Evolutionary conservation across 257 asterid genomes (phyloP).

Genomic region (Gentiana dahurica): DNA sequence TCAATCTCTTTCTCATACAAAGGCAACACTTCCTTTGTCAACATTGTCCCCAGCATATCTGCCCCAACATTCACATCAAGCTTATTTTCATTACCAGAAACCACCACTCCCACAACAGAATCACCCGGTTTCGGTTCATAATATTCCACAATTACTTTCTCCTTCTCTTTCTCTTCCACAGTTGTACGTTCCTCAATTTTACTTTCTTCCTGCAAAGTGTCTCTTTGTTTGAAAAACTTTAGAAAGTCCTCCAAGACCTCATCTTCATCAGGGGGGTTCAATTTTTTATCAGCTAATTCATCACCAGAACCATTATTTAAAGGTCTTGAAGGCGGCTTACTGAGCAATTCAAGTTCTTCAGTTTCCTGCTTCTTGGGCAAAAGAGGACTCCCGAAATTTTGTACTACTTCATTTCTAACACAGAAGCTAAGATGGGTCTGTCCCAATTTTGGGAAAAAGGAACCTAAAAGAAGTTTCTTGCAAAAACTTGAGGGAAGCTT

Average conservation of each 20-base stretch:
- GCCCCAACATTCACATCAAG: conserved; percentile 92
- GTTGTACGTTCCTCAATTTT: conserved; percentile 10
- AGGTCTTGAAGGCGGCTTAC: conserved; percentile 63
- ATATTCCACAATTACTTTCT: conserved; percentile 52
- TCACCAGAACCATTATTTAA: conserved; percentile 13
- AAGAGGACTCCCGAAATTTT: conserved; percentile 31
- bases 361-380: conserved; percentile 23
- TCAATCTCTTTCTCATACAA: conserved; percentile 78
- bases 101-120: conserved; percentile 85
- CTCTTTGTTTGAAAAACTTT: conserved; percentile 45
- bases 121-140: conserved; percentile 84
- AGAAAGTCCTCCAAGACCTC: conserved; percentile 67
- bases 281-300: conserved; percentile 37
- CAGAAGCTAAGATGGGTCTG: conserved; percentile 35
- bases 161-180: conserved; percentile 20
- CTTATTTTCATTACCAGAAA: conserved; percentile 84
- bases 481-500: conserved; percentile 18
- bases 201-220: conserved; percentile 32
- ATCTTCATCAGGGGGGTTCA: conserved; percentile 30
- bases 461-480: conserved; percentile 18
- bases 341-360: conserved; percentile 54
- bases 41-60: conserved; percentile 76
- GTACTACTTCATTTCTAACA: conserved; percentile 47
- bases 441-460: conserved; percentile 22
- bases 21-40: conserved; percentile 90